Percentiles rank a stretch among this genome's conserved stretches.
These are phyloP conservation scores for Bryoerythrophyllum caledonicum DNA, from an alignment of 225 moss, liverwort and hornwort genomes.

Conservation along the genomic window DNA sequence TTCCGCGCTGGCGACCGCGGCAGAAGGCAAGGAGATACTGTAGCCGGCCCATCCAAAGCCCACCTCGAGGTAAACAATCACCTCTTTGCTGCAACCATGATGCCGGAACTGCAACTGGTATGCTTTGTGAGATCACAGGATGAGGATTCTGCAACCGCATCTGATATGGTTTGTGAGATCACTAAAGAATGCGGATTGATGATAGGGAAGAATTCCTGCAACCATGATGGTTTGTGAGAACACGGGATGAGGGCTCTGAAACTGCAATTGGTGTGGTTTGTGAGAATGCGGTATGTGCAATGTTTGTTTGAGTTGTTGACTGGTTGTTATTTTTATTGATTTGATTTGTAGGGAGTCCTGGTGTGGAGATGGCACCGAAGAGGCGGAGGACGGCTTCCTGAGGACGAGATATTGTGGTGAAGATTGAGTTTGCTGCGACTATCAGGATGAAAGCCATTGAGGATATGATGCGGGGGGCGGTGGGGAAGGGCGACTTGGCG, in stretches of 20 bases:
- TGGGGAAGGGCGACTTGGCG: conserved; percentile 41
- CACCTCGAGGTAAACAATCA: conserved; percentile 13
- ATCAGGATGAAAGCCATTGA: conserved; percentile 77
- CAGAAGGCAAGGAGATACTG: conserved; percentile 21
- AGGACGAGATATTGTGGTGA: conserved; percentile 71
- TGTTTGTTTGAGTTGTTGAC: too few relatives aligned
- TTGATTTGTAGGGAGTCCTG: conserved; percentile 34
- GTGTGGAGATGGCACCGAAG: conserved; percentile 40
- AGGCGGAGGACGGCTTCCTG: conserved; percentile 49
- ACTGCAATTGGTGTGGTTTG: too few relatives aligned
- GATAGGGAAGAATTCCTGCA: too few relatives aligned
- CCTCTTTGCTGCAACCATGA: too few relatives aligned
- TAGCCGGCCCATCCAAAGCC: conserved; percentile 1
- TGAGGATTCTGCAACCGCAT: neutral
- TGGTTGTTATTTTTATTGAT: too few relatives aligned
- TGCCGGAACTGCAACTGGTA: neutral
- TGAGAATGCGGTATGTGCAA: too few relatives aligned
- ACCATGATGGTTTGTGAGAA: too few relatives aligned
- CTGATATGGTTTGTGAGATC: too few relatives aligned
- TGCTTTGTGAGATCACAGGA: too few relatives aligned
- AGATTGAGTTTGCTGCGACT: conserved; percentile 66
- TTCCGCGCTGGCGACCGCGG: conserved; percentile 37
- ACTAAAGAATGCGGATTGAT: too few relatives aligned
- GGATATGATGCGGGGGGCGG: conserved; percentile 53
- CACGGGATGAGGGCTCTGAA: too few relatives aligned